Base-by-base conservation (phyloP, 768 basidiomycete genomes). In the Russula vinacea region DNA sequence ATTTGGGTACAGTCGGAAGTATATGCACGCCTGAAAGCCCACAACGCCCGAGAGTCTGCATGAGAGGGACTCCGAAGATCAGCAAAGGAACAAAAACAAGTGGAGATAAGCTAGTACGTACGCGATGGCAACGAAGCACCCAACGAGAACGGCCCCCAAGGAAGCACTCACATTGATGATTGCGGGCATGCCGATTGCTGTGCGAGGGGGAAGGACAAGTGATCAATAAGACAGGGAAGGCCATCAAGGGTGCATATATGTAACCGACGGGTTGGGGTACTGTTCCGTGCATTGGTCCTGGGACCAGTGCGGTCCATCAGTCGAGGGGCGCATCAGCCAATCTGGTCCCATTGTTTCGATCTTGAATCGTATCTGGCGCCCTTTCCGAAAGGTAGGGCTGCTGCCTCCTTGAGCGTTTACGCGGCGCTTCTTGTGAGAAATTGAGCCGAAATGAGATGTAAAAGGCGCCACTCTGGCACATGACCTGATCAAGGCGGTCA, bases 1-100 rank as follows among this genome's bases (percentile, higher is more conserved):
- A 0, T 16, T 9, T 14, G 49, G 59, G 39, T 69, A 69, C 26
- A 67, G 4, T 33, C 65, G 53, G 29, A 49, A 67, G 29, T 69
- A 69, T 3, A 69, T 49, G 56, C 62, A 64, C 5, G 45, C 42
- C 39, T 67, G 68, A 8, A 53, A 39, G 6, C 58, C 56, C 2
- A 67, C 62, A 5, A 67, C 54, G 6, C 68, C 68, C 11, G 68
- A 67, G 26, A 69, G 66, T 13, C 68, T 69, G 40, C n/a, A 3
- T 9, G n/a, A 32, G 19, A 19, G 14, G 9, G 24, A 8, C 2
- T 29, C 29, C 53, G 10, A 7, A 14, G 26, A 14, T 63, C 10
- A 42, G 49, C 10, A 32, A 40, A 33, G n/a, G 9, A n/a, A 29
- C 24, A 13, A 32, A 29, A 22, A 7, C 44, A 26, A 19, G 33